Evolutionary conservation across 2,329 filamentous ascomycete genomes (phyloP).

Genomic region (Sclerotinia minor): DNA sequence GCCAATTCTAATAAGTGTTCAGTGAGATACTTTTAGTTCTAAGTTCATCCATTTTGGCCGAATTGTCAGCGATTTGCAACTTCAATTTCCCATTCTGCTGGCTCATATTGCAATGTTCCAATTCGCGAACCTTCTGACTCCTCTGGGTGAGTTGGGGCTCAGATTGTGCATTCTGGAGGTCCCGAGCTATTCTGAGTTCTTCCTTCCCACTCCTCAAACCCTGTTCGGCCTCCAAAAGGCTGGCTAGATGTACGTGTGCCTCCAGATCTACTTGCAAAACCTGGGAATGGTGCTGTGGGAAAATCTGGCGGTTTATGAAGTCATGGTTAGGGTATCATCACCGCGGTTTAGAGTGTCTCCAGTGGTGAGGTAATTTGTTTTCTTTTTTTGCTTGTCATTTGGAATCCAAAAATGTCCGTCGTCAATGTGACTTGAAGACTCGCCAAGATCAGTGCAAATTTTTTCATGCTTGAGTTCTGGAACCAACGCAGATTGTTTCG

Average conservation of each 20-base stretch:
- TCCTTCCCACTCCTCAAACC: not conserved
- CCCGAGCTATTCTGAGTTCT: not conserved
- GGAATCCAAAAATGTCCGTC: not conserved
- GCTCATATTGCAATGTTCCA: not conserved
- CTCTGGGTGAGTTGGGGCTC: not conserved
- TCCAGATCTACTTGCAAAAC: not conserved
- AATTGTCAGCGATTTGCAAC: not conserved
- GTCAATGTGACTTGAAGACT: not conserved
- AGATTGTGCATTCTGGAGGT: not conserved
- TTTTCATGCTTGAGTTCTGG: too few species aligned
- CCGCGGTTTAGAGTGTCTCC: too few species aligned
- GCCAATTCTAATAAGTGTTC: not conserved
- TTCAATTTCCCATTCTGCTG: not conserved
- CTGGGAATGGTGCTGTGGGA: too few species aligned
- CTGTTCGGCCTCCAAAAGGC: too few species aligned
- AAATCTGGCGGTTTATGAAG: too few species aligned
- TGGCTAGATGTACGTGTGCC: not conserved
- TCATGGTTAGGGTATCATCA: too few species aligned
- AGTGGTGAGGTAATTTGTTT: too few species aligned
- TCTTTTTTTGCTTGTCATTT: too few species aligned
- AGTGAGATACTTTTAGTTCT: not conserved
- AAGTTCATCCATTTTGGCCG: too few species aligned
- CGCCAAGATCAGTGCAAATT: not conserved
- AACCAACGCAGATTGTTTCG: not conserved
- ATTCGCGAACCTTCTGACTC: not conserved